Base-by-base conservation (phyloP, 1,284 basidiomycete species). In the Cryptococcus sp. region DNA sequence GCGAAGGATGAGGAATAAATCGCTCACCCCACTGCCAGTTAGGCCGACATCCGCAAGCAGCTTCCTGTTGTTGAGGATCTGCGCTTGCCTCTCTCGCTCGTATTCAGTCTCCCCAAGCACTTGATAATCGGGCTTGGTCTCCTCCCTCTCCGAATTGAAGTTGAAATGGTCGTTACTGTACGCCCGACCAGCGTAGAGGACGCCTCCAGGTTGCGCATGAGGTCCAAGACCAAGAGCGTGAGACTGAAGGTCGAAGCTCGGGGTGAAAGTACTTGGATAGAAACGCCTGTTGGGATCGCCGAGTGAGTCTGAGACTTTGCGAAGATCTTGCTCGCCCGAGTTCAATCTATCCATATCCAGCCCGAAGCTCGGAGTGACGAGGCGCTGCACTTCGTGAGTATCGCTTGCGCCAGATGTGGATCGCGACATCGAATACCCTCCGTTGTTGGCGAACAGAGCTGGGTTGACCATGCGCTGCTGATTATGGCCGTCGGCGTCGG, bases 11-110 rank as follows among this genome's bases (percentile, higher is more conserved):
- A 11, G 40, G 19, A 19, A 8, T 46, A 40, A 13, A 11, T 10
- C 19, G 69, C 68, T 54, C 52, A 67, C 68, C 17, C 55, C 47
- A 47, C 43, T 43, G 17, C 62, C 62, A 30, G 66, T 66, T 1
- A 77, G 54, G 5, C 75, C 75, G 17, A 77, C 59, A 45, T 68
- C 68, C 41, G 70, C 68, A 46, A 77, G 50, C 50, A 76, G 47
- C 59, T 72, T 70, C 51, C 63, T 63, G 50, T 77, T 77, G 17
- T 62, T 61, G 62, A 64, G 57, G 50, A 77, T 77, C 39, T 71
- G 67, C 45, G 60, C 61, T 50, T 63, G 55, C 27, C 75, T 52
- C 58, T 75, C 71, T 30, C 70, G 52, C 62, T 77, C 75, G 47
- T 77, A 77, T 8, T 74, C 73, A 17, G 62, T 72, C 20, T 66